phyloP scores from a whole-genome alignment of 2,329 filamentous ascomycete species.

The Aspergillus hortae region DNA sequence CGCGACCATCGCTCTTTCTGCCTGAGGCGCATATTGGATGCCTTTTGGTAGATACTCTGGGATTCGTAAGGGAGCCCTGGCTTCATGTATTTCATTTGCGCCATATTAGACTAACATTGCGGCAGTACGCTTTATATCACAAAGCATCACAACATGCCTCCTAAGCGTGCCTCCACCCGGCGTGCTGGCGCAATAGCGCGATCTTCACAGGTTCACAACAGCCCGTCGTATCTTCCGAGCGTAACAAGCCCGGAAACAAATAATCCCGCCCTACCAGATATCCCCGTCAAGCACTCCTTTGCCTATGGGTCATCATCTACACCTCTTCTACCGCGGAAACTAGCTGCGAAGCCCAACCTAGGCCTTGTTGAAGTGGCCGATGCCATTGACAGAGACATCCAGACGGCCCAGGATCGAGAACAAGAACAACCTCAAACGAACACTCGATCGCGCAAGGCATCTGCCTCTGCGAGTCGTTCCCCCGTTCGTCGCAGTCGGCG shows the following conservation, averaged over 20 bases:
- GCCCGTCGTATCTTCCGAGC: slow-evolving; percentile 11
- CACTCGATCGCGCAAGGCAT: slow-evolving; percentile 10
- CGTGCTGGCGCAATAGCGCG: slow-evolving; percentile 11
- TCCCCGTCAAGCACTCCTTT: slow-evolving; percentile 39
- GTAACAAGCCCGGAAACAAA: slow-evolving; percentile 17
- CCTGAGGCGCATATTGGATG: no score
- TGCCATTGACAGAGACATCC: slow-evolving; percentile 29
- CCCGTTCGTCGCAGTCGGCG: slow-evolving; percentile 22
- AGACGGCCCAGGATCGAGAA: slow-evolving; percentile 22
- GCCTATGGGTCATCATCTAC: slow-evolving; percentile 38
- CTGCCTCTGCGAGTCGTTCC: slow-evolving; percentile 12
- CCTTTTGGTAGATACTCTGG: no score
- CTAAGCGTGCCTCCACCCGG: slow-evolving; percentile 20
- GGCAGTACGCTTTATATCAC: no score
- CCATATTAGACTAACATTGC: neutral
- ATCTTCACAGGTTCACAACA: slow-evolving; percentile 2
- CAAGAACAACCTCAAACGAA: slow-evolving; percentile 14
- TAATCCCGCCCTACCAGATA: slow-evolving; percentile 30
- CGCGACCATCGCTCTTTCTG: no score
- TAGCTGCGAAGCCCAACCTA: slow-evolving; percentile 28
- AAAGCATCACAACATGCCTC: slow-evolving; percentile 18
- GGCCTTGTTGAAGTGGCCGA: slow-evolving; percentile 30
- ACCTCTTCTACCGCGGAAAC: slow-evolving; percentile 32
- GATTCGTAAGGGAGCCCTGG: no score
- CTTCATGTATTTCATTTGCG: no score